A percentile compares a stretch with the other conserved stretches of the same genome.
Evolutionary conservation across 1,284 basidiomycete species (phyloP).

Genomic region (Ceratobasidium sp.): DNA sequence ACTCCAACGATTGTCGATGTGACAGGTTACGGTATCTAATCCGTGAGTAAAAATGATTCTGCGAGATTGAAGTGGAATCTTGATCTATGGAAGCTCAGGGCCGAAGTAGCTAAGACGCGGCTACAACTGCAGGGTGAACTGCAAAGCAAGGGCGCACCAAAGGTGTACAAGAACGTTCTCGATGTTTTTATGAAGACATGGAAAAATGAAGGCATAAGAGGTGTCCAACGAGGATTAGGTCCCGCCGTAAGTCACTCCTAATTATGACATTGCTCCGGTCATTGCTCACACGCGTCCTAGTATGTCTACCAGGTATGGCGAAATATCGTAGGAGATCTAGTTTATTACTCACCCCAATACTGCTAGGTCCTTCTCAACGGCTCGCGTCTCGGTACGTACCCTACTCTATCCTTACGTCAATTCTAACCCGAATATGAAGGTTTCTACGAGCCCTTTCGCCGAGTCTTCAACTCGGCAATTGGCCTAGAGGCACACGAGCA

Average conservation of each 20-base stretch:
- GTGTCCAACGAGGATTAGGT: conserved; percentile 90
- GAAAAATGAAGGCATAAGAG: conserved; percentile 89
- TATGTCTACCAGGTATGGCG: conserved; percentile 88
- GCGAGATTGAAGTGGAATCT: background rate
- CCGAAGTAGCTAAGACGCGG: conserved; percentile 94
- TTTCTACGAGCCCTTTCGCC: conserved; percentile 95
- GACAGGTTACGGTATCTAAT: conserved; percentile 84
- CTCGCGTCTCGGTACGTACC: conserved; percentile 82
- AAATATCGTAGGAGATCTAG: background rate
- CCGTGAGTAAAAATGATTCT: conserved; percentile 57
- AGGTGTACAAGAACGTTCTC: conserved; percentile 89
- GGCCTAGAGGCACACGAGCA: conserved; percentile 77
- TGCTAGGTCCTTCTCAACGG: conserved; percentile 92
- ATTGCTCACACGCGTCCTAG: conserved; percentile 59
- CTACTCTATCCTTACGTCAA: conserved; percentile 15
- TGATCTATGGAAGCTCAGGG: conserved; percentile 53
- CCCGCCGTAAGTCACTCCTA: conserved; percentile 78
- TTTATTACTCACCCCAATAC: background rate
- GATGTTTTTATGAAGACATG: conserved; percentile 93
- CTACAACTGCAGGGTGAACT: conserved; percentile 96
- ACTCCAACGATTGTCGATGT: background rate
- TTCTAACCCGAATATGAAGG: conserved; percentile 63
- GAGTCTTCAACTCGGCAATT: conserved; percentile 74
- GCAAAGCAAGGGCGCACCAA: conserved; percentile 76
- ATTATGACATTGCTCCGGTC: too few species aligned